Evolutionary conservation across 129 eudicot species (phyloP).

Genomic region (Flaveria linearis): DNA sequence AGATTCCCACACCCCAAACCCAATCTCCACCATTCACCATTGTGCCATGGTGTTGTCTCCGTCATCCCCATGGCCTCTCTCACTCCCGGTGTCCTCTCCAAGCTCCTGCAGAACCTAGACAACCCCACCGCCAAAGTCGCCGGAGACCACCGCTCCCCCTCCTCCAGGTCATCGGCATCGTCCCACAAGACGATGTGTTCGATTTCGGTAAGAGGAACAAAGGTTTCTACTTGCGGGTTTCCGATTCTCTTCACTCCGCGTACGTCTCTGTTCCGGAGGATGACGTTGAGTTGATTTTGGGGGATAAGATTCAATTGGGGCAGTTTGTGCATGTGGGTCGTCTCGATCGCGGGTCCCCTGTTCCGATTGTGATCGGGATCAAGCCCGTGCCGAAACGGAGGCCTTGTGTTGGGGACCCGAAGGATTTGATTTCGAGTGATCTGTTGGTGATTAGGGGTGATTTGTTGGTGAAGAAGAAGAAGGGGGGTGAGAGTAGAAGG

Average conservation of each 20-base stretch:
- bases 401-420: slow-evolving; percentile 71
- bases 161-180: slow-evolving; percentile 73
- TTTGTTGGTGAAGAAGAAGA: slow-evolving; percentile 36
- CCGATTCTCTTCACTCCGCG: slow-evolving; percentile 79
- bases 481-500: not conserved
- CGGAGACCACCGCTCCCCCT: slow-evolving; percentile 82
- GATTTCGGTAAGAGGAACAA: slow-evolving; percentile 49
- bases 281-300: slow-evolving; percentile 59
- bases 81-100: slow-evolving; percentile 64
- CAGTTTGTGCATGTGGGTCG: slow-evolving; percentile 69
- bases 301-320: slow-evolving; percentile 74
- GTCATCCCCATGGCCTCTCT: slow-evolving; percentile 61
- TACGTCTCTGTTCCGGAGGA: slow-evolving; percentile 60
- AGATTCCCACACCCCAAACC: slow-evolving; percentile 37
- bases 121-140: slow-evolving; percentile 53
- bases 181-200: slow-evolving; percentile 44
- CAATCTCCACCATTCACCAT: not conserved
- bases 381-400: slow-evolving; percentile 65
- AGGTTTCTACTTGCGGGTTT: slow-evolving; percentile 59
- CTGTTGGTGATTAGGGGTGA: slow-evolving; percentile 51
- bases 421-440: slow-evolving; percentile 83
- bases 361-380: slow-evolving; percentile 67
- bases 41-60: slow-evolving; percentile 33
- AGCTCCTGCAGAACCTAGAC: slow-evolving; percentile 60
- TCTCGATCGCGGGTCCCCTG: slow-evolving; percentile 65